Evolutionary conservation across 2,329 filamentous ascomycete genomes (phyloP).

Genomic region (Plectosphaerella sp.): DNA sequence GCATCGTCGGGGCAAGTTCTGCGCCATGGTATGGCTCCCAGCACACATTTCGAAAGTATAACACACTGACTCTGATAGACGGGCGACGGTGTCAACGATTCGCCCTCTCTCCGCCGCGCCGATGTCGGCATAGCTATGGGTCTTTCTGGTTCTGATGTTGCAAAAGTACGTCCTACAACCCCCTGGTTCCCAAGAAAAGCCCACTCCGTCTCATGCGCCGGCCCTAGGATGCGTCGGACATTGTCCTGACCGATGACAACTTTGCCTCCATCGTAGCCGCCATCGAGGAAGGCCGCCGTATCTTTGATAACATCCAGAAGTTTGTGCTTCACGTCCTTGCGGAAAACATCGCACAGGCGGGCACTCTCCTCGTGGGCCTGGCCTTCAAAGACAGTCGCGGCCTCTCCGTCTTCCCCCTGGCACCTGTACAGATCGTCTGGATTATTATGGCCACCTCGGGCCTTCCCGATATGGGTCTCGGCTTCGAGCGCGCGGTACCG

Average conservation of each 20-base stretch:
- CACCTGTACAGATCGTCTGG: constrained; percentile 65
- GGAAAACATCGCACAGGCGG: constrained; percentile 60
- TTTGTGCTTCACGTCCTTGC: constrained; percentile 57
- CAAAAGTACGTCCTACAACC: constrained; percentile 26
- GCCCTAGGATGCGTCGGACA: constrained; percentile 48
- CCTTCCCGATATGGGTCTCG: constrained; percentile 64
- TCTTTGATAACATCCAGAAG: constrained; percentile 64
- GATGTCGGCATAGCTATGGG: constrained; percentile 67
- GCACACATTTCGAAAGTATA: too few relatives aligned
- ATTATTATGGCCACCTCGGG: constrained; percentile 68
- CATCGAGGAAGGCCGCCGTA: constrained; percentile 59
- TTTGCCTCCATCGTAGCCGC: constrained; percentile 61
- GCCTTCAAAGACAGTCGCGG: constrained; percentile 56
- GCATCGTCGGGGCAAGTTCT: constrained; percentile 55
- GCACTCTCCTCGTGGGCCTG: constrained; percentile 58
- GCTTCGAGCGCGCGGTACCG: constrained; percentile 58
- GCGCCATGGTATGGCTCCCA: constrained; percentile 38
- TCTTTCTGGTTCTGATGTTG: constrained; percentile 57
- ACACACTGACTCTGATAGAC: constrained; percentile 31
- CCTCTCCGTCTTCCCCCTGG: constrained; percentile 61
- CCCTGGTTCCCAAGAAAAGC: too few relatives aligned
- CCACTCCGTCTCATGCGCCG: neutral
- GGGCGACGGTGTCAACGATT: constrained; percentile 63
- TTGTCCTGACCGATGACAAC: constrained; percentile 64
- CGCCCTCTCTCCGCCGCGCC: constrained; percentile 56